Base-by-base conservation (phyloP, 345 rosid species). In the Moringa oleifera region DNA sequence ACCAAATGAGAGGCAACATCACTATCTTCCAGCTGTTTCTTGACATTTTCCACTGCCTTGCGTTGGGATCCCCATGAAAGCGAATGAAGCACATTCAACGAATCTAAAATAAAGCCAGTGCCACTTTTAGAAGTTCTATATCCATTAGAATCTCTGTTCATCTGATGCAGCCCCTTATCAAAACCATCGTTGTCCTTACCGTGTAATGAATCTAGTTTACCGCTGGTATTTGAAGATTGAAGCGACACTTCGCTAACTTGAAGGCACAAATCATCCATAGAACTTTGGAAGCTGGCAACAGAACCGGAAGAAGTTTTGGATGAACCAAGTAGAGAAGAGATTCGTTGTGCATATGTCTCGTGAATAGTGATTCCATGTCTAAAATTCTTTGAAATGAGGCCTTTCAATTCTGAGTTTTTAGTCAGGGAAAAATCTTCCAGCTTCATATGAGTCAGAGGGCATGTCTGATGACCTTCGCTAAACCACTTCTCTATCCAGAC, bases 401-500 rank as follows among this genome's bases (percentile, higher is more conserved):
- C 55, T 68, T 66, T 71, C 55, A 80, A 18, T 36, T 16, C 55
- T 55, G 25, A 1, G 51, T 80, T 76, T 53, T 79, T 73, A 69
- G 68, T 58, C 31, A 74, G 15, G 24, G 20, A 68, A 25, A 71
- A 25, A 53, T 77, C 50, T 19, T 66, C 68, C 60, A 80, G 68
- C 59, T 49, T 71, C 24, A 55, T 22, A 41, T 36, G 51, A 51
- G 81, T 80, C 45, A 25, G 23, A 0, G 84, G 84, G 45, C 79
- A 80, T 7, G 33, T 61, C 49, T 2, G 61, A 6, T 76, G 31
- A 21, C 81, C 84, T 17, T 74, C 77, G 2, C 37, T 45, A 56
- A 80, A 63, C 81, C 84, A 76, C 57, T 66, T 80, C 73, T 80
- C 75, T 16, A 80, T 76, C 73, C 81, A 80, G 22, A 66, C 51